Evolutionary conservation across 768 basidiomycete genomes (phyloP).

Genomic region (Kwoniella sp.): DNA sequence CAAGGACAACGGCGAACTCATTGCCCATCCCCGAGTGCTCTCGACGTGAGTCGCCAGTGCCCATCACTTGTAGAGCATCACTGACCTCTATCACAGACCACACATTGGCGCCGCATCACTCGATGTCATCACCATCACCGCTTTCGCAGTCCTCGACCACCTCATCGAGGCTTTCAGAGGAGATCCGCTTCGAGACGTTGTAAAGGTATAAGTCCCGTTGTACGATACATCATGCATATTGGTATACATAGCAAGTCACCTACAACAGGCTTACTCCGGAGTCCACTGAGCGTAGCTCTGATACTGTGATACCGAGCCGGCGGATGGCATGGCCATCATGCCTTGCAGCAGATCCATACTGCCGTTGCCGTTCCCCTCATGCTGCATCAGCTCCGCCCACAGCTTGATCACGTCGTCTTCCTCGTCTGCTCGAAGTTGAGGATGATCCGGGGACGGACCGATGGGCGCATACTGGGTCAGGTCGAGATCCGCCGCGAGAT

Average conservation of each 20-base stretch:
- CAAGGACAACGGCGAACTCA: constrained; percentile 27
- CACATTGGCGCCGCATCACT: constrained; percentile 7
- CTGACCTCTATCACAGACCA: not conserved
- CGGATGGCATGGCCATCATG: constrained; percentile 25
- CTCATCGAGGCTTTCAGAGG: constrained; percentile 2
- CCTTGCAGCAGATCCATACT: constrained; percentile 21
- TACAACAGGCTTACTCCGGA: too few species aligned
- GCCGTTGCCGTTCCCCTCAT: constrained; percentile 2
- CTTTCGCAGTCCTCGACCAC: constrained; percentile 2
- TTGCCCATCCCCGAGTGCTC: not conserved
- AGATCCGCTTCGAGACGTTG: not conserved
- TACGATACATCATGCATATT: not conserved
- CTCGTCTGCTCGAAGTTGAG: not conserved
- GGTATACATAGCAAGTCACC: too few species aligned
- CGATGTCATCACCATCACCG: constrained; percentile 3
- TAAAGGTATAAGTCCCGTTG: too few species aligned
- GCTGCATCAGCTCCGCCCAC: constrained; percentile 1
- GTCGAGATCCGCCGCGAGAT: too few species aligned
- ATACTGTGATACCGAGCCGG: not conserved
- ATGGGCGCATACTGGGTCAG: too few species aligned
- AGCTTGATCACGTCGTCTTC: not conserved
- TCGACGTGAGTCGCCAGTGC: not conserved
- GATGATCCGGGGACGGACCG: too few species aligned
- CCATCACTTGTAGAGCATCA: not conserved
- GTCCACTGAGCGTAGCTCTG: constrained; percentile 4